A percentile compares a stretch with the other conserved stretches of the same genome.
Conservation (phyloP, 257 asterid genomes). For the Solanum pennellii region DNA sequence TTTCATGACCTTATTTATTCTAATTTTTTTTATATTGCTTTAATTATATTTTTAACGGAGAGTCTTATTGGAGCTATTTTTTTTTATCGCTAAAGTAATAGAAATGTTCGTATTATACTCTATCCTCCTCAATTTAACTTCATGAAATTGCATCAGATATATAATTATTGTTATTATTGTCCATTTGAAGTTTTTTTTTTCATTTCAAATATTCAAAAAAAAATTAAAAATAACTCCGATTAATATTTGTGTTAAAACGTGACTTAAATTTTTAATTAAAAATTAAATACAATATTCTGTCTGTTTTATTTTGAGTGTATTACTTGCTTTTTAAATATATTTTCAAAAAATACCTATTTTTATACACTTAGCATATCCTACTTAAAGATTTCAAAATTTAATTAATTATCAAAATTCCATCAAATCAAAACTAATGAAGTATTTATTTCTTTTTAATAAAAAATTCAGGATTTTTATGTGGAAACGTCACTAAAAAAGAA, state of each 20-base stretch:
- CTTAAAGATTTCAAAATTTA: not conserved
- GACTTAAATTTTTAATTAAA: not conserved
- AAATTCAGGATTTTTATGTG: not conserved
- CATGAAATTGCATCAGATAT: not conserved
- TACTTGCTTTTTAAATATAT: not conserved
- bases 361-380: not conserved
- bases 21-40: not conserved
- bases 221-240: not conserved
- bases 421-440: not conserved
- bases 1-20: not conserved
- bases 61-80: not conserved
- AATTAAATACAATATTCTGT: not conserved
- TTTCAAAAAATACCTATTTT: not conserved
- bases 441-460: not conserved
- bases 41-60: not conserved
- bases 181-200: not conserved
- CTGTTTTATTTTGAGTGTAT: not conserved
- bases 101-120: accelerated
- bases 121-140: not conserved
- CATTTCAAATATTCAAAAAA: not conserved
- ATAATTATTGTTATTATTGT: not conserved
- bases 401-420: not conserved
- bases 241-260: not conserved
- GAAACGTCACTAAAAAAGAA: not conserved
- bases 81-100: not conserved